These are phyloP conservation scores for Byssochlamys sp. DNA, from an alignment of 2,329 filamentous ascomycete species.

Conservation along the genomic window DNA sequence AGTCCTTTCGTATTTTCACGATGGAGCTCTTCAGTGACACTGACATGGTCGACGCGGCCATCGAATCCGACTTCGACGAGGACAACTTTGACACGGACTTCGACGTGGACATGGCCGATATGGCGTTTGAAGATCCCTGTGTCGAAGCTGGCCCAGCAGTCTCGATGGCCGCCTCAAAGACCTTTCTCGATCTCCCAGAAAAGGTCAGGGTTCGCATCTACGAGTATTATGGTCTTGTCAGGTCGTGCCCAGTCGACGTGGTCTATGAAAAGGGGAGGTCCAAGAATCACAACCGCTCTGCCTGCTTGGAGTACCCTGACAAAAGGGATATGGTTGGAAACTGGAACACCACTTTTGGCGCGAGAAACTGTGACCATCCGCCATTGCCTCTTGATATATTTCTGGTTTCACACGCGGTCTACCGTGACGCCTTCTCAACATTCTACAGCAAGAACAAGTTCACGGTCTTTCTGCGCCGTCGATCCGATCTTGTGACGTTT, in stretches of 20 bases:
- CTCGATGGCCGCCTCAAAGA: not conserved
- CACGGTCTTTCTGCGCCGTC: constrained; percentile 6
- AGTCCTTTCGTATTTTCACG: not conserved
- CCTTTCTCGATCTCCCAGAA: constrained; percentile 14
- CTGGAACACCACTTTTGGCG: constrained; percentile 5
- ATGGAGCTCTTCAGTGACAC: not conserved
- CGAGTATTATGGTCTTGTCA: constrained; percentile 12
- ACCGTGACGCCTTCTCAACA: constrained; percentile 7
- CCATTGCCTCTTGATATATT: constrained; percentile 11
- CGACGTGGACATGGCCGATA: not conserved
- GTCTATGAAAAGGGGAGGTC: constrained; percentile 5
- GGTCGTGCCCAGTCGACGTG: constrained; percentile 13
- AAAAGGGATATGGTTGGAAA: constrained; percentile 1
- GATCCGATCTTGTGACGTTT: constrained; percentile 10
- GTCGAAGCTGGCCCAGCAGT: not conserved
- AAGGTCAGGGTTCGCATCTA: constrained; percentile 12
- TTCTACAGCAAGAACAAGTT: constrained; percentile 13
- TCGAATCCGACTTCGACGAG: not conserved
- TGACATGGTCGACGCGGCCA: not conserved
- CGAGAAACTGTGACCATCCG: constrained; percentile 10
- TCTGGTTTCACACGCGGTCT: constrained; percentile 7
- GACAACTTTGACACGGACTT: not conserved
- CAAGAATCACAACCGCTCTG: not conserved
- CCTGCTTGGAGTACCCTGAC: constrained; percentile 1
- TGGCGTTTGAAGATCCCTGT: not conserved